A percentile compares a stretch with the other conserved stretches of the same genome.
phyloP scores from a whole-genome alignment of 495 filamentous ascomycete genomes.

The Aspergillus baeticus region DNA sequence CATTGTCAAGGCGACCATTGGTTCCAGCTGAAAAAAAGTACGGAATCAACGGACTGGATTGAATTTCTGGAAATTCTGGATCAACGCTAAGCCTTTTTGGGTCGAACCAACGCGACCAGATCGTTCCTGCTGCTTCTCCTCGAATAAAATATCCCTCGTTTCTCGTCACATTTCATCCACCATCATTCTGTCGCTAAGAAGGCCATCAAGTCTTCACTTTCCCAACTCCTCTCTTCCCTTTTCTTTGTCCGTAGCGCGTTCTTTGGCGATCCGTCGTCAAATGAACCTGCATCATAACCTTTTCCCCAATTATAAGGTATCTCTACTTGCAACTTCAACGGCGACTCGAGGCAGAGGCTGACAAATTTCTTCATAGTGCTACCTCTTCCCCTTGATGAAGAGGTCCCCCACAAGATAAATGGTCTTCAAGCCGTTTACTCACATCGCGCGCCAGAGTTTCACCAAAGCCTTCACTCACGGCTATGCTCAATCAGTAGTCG shows the following conservation, averaged over 20 bases:
- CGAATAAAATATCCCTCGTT: conserved; percentile 22
- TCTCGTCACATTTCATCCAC: conserved; percentile 8
- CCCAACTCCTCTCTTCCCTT: neutral
- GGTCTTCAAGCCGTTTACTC: conserved; percentile 79
- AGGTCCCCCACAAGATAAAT: conserved; percentile 65
- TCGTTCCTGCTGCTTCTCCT: conserved; percentile 9
- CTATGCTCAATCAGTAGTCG: conserved; percentile 96
- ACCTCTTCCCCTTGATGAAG: conserved; percentile 53
- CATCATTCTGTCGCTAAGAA: neutral
- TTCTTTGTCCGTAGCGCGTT: conserved; percentile 49
- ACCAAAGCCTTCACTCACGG: conserved; percentile 95
- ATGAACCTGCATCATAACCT: conserved; percentile 61
- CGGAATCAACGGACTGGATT: neutral
- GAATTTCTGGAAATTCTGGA: conserved; percentile 11
- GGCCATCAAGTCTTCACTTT: neutral
- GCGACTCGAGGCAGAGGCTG: neutral
- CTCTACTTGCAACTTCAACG: conserved; percentile 3
- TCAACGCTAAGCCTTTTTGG: conserved; percentile 20
- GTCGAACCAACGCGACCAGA: conserved; percentile 13
- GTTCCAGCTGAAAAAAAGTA: neutral
- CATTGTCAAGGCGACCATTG: conserved; percentile 2
- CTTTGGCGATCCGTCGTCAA: conserved; percentile 61
- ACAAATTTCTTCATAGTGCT: conserved; percentile 27
- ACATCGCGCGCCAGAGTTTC: conserved; percentile 95
- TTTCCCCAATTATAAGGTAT: conserved; percentile 50